phyloP scores from a whole-genome alignment of 805 yeast species.

The Saccharomycopsis schoenii region DNA sequence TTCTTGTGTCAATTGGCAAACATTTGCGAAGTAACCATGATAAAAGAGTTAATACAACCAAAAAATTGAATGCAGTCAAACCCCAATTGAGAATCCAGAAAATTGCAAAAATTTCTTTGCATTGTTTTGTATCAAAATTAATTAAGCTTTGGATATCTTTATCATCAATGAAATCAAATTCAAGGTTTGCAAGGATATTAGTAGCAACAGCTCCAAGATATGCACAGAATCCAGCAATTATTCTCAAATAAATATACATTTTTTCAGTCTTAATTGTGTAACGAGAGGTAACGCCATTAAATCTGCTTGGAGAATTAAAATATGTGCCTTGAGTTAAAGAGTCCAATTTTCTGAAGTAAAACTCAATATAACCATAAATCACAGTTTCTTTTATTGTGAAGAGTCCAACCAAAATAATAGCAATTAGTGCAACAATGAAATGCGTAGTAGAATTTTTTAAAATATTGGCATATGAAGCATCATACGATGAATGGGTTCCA shows the following conservation, averaged over 20 bases:
- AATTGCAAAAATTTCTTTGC: neutral
- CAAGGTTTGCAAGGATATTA: neutral
- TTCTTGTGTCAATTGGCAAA: neutral
- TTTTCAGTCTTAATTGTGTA: neutral
- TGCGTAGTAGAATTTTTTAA: neutral
- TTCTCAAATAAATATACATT: neutral
- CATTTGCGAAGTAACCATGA: neutral
- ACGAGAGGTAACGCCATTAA: neutral
- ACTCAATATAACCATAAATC: neutral
- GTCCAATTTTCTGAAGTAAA: neutral
- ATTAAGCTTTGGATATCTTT: neutral
- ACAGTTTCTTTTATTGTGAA: neutral
- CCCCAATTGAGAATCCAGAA: neutral
- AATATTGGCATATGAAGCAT: neutral
- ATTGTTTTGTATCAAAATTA: neutral
- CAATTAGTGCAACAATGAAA: neutral
- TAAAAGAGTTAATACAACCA: neutral
- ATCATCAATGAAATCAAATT: neutral
- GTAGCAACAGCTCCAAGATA: neutral
- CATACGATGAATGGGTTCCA: neutral
- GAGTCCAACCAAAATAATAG: neutral
- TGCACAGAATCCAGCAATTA: neutral
- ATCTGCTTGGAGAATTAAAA: neutral
- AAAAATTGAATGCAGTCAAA: neutral
- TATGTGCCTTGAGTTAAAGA: neutral